These are phyloP conservation scores for Pseudonitzschia delicatissima DNA, from an alignment of 108 stramenopile genomes.

Conservation along the genomic window DNA sequence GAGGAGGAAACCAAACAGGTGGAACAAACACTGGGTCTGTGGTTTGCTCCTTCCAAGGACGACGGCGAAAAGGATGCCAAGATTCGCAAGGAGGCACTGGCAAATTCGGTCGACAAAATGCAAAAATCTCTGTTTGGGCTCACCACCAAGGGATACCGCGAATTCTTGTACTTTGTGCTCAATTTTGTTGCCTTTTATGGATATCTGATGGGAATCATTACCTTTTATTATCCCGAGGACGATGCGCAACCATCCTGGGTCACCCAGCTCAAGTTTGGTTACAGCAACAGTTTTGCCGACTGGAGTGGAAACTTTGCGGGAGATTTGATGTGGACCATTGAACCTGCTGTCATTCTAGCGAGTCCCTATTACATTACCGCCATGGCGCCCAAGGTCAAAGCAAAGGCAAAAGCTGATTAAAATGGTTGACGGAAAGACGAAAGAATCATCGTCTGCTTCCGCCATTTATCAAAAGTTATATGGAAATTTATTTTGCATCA, in stretches of 20 bases:
- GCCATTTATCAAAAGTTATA: too few species aligned
- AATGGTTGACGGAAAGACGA: too few species aligned
- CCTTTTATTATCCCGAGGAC: conserved; percentile 61
- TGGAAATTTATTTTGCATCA: too few species aligned
- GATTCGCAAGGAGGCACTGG: conserved; percentile 20
- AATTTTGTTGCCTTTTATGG: conserved; percentile 89
- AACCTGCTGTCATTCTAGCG: conserved; percentile 64
- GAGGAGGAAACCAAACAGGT: conserved; percentile 24
- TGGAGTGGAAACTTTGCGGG: conserved; percentile 86
- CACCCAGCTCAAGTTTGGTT: conserved; percentile 43
- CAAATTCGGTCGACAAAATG: conserved; percentile 22
- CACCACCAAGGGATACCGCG: conserved; percentile 64
- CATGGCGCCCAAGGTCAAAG: neutral
- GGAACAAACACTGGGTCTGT: conserved; percentile 24
- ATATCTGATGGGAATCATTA: conserved; percentile 54
- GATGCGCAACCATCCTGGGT: conserved; percentile 49
- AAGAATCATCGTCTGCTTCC: too few species aligned
- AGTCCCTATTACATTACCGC: conserved; percentile 30
- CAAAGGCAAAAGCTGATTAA: neutral
- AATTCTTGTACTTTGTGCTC: conserved; percentile 74
- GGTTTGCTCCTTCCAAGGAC: conserved; percentile 7
- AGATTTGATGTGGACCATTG: conserved; percentile 89
- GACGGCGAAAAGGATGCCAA: conserved; percentile 23
- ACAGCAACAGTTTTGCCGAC: conserved; percentile 68
- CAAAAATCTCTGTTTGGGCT: conserved; percentile 12